Conservation (phyloP, 2,329 filamentous ascomycete species). For the Lachnellula suecica region DNA sequence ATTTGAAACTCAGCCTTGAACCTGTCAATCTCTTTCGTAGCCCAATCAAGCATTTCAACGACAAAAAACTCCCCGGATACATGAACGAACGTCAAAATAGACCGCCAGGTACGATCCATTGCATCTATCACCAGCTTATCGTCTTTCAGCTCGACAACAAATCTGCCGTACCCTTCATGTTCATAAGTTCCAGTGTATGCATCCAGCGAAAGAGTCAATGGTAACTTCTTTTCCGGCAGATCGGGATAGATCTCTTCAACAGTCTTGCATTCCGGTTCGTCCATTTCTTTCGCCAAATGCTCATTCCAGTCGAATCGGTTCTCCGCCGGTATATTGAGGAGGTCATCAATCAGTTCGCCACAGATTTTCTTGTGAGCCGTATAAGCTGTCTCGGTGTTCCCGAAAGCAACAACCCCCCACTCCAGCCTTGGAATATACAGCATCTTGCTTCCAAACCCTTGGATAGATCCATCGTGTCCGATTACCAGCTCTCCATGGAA, state of each 20-base stretch:
- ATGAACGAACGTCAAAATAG: conserved; percentile 12
- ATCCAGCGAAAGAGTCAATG: conserved; percentile 1
- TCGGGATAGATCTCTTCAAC: conserved; percentile 15
- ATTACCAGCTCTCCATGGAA: conserved; percentile 17
- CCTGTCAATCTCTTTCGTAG: neutral
- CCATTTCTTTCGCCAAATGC: conserved; percentile 1
- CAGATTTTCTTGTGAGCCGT: conserved; percentile 11
- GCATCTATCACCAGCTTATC: conserved; percentile 12
- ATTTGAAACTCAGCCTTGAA: conserved; percentile 13
- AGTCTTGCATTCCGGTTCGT: conserved; percentile 2
- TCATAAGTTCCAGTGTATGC: conserved; percentile 12
- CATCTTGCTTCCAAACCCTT: conserved; percentile 15
- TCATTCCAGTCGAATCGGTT: conserved; percentile 18
- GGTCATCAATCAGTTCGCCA: conserved; percentile 16
- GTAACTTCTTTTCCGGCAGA: conserved; percentile 7
- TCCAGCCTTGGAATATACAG: conserved; percentile 15
- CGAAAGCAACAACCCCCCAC: conserved; percentile 16
- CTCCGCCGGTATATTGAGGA: conserved; percentile 10
- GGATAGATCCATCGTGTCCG: conserved; percentile 11
- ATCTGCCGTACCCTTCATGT: conserved; percentile 12
- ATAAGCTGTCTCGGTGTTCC: conserved; percentile 3
- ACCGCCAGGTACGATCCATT: conserved; percentile 14
- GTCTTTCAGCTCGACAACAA: conserved; percentile 11
- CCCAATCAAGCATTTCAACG: conserved; percentile 4
- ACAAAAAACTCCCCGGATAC: conserved; percentile 19